Conservation (phyloP, 2,329 filamentous ascomycete genomes). For the Pseudocercospora macadamiae region DNA sequence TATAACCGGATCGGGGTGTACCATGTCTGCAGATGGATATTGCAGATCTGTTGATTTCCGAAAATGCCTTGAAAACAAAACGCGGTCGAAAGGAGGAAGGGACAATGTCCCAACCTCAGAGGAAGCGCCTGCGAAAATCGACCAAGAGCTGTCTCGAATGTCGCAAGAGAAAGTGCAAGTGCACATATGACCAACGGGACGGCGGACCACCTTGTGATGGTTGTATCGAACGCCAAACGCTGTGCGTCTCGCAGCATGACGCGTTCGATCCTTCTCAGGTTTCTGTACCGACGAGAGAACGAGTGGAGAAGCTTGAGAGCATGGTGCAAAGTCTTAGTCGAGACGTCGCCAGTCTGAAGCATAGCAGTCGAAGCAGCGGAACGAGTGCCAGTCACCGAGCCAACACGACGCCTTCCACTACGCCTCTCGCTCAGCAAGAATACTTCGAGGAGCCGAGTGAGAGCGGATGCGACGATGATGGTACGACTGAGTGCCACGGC, state of each 20-base stretch:
- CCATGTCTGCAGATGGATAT: neutral
- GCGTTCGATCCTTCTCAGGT: neutral
- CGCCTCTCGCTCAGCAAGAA: too few species aligned
- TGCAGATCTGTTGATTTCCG: neutral
- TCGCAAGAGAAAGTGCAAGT: conserved; percentile 7
- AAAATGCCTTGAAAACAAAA: neutral
- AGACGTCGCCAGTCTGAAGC: neutral
- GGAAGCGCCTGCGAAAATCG: conserved; percentile 10
- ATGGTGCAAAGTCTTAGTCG: conserved; percentile 3
- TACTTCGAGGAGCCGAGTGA: neutral
- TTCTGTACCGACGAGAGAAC: conserved; percentile 7
- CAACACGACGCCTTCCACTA: too few species aligned
- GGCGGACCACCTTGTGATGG: conserved; percentile 5
- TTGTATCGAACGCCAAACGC: conserved; percentile 2
- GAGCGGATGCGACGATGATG: neutral
- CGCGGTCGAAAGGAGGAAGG: neutral
- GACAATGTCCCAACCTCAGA: conserved; percentile 3
- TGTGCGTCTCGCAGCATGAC: conserved; percentile 3
- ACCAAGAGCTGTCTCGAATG: conserved; percentile 14
- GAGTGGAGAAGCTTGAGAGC: conserved; percentile 11
- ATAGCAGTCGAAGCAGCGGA: neutral
- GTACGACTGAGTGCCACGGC: neutral
- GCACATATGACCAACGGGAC: conserved; percentile 3
- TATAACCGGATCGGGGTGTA: too few species aligned
- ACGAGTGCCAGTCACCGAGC: neutral